These are phyloP conservation scores for Fimicolochytrium jonesii DNA, from an alignment of 192 early-diverging fungal species.

Conservation along the genomic window DNA sequence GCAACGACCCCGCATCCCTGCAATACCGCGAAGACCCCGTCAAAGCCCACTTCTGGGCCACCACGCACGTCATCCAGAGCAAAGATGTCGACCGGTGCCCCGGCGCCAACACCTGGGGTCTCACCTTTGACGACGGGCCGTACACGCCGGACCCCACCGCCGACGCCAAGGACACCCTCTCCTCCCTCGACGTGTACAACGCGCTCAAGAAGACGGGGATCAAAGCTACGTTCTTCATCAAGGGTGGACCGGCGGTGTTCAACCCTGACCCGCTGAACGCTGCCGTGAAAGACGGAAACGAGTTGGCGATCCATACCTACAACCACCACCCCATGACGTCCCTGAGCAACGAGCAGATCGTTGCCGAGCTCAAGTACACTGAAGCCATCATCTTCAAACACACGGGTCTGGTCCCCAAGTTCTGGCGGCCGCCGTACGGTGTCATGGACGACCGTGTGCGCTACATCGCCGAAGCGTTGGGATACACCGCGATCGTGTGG, in stretches of 20 bases:
- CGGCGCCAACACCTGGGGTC: constrained; percentile 18
- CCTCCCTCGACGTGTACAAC: neutral
- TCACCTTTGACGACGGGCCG: constrained; percentile 30
- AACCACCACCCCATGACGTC: constrained; percentile 50
- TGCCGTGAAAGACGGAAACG: constrained; percentile 9
- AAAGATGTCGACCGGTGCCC: constrained; percentile 10
- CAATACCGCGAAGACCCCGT: too few species aligned
- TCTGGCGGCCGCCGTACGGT: constrained; percentile 65
- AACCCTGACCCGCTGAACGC: constrained; percentile 24
- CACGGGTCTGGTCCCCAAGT: constrained; percentile 24
- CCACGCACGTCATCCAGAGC: too few species aligned
- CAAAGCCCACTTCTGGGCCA: too few species aligned
- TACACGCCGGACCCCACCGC: too few species aligned
- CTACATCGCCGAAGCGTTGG: constrained; percentile 47
- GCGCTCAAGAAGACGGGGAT: neutral
- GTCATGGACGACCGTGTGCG: constrained; percentile 57
- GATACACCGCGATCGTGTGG: constrained; percentile 13
- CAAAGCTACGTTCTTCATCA: constrained; percentile 33
- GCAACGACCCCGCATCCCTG: too few species aligned
- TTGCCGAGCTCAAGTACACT: constrained; percentile 54
- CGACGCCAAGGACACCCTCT: constrained; percentile 4
- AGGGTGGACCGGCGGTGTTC: constrained; percentile 19
- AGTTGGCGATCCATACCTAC: constrained; percentile 44
- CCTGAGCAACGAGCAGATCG: constrained; percentile 47
- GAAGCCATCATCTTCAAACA: constrained; percentile 33